Evolutionary conservation across 305 asterid genomes (phyloP).

Genomic region (Solanum hybrid): DNA sequence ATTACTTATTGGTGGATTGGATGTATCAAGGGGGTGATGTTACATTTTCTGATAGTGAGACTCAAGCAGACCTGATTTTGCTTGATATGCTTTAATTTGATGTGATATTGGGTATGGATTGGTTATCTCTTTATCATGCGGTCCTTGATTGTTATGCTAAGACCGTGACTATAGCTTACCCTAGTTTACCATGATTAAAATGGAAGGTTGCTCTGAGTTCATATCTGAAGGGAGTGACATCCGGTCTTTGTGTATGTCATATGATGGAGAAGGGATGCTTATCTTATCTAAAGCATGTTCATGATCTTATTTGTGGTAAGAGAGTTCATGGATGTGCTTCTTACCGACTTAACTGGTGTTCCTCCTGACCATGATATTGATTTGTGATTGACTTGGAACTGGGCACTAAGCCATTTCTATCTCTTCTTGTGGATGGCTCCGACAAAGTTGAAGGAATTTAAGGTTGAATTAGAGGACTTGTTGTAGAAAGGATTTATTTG

Average conservation of each 20-base stretch:
- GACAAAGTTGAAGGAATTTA: background rate
- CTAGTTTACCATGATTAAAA: background rate
- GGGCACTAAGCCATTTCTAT: background rate
- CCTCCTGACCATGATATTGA: background rate
- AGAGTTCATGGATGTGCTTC: background rate
- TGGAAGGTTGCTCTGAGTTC: background rate
- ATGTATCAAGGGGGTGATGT: background rate
- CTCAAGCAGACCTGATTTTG: background rate
- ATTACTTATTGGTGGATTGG: background rate
- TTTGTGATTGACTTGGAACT: background rate
- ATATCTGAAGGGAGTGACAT: background rate
- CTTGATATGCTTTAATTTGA: background rate
- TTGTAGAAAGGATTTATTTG: background rate
- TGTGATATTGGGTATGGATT: background rate
- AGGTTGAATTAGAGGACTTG: background rate
- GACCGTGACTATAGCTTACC: background rate
- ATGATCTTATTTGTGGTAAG: background rate
- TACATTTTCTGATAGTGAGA: background rate
- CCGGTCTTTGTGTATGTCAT: background rate
- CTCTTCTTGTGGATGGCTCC: background rate
- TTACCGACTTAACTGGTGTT: background rate
- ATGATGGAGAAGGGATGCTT: background rate
- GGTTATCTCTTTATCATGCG: background rate
- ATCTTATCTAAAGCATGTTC: background rate
- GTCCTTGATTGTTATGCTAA: background rate